Base-by-base conservation (phyloP, 352 stramenopile species). In the Phytophthora vignae region DNA sequence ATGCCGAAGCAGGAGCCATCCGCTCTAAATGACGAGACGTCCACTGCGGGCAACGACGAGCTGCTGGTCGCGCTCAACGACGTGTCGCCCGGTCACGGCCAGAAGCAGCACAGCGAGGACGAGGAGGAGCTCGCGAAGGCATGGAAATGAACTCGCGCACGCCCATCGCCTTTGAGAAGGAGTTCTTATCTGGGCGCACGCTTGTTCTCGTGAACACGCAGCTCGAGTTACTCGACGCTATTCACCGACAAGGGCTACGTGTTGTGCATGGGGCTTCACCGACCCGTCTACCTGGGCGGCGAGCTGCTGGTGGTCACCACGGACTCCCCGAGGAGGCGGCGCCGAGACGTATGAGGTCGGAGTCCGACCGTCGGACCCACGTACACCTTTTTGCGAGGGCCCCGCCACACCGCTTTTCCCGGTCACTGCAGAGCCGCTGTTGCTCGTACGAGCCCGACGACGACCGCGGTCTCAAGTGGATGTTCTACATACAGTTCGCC, bases 111-210 rank as follows among this genome's bases (percentile, higher is more conserved):
- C 2, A 21, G 33, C 36, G 52, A 70, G 6, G 42, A 63, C 2
- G 21, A 64, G 1, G 31, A 17, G 17, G 15, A 63, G 33, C 19
- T 57, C 53, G n/a, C 17, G 57, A 63, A 21, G 27, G 65, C 8
- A 42, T 95, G 38, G 58, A 72, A 79, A 25, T 94, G 73, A 96
- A 95, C 69, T 77, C 85, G 2, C 77, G 71, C 40, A 58, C 73
- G 27, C 87, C 89, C 10, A 74, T 94, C 15, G 54, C 77, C 14
- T 96, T 98, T 63, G 89, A 97, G 76, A 98, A 92, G 27, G 88
- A 95, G 8, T 82, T 97, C 55, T 97, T 97, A 59, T 60, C 61
- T 0, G 93, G 93, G 4, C 78, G 86, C 42, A 87, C 89, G 44
- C 73, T 93, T 19, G 96, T 98, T 33, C 74, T 98, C 21, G 79